Evolutionary conservation across 257 asterid genomes (phyloP).

Genomic region (Salvia rosmarinus): DNA sequence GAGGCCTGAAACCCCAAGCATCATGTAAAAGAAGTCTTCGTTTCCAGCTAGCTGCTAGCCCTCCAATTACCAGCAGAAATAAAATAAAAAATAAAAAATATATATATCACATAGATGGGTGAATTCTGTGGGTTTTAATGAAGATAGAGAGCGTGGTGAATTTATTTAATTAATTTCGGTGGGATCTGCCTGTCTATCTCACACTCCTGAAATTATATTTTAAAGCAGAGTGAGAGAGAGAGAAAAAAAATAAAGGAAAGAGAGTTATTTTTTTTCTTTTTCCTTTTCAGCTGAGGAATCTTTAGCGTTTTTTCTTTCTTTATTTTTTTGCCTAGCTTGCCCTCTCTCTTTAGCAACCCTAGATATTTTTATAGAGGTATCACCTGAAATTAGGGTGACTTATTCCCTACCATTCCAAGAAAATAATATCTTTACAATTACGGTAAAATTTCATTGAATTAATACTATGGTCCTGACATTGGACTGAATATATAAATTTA

Average conservation of each 20-base stretch:
- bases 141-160: slow-evolving; percentile 82
- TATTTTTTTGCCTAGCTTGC: not conserved
- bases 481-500: too few relatives aligned
- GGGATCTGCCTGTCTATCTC: slow-evolving; percentile 97
- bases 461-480: too few relatives aligned
- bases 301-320: slow-evolving; percentile 36
- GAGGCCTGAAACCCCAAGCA: slow-evolving; percentile 60
- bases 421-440: too few relatives aligned
- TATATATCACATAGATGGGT: slow-evolving; percentile 60
- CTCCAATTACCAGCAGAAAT: slow-evolving; percentile 35
- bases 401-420: not conserved
- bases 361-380: not conserved
- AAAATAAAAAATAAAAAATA: slow-evolving; percentile 37
- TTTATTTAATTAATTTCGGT: slow-evolving; percentile 80
- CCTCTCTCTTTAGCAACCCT: slow-evolving; percentile 34
- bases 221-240: not conserved
- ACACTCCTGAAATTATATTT: slow-evolving; percentile 42
- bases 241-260: not conserved
- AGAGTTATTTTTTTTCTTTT: slow-evolving; percentile 26
- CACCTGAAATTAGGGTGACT: slow-evolving; percentile 30
- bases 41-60: slow-evolving; percentile 32
- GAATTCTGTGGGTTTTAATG: slow-evolving; percentile 82
- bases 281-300: slow-evolving; percentile 55
- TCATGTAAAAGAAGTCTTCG: slow-evolving; percentile 24
- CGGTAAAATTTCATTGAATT: too few relatives aligned